phyloP scores from a whole-genome alignment of 805 yeast species.

The Teunomyces tritomae region DNA sequence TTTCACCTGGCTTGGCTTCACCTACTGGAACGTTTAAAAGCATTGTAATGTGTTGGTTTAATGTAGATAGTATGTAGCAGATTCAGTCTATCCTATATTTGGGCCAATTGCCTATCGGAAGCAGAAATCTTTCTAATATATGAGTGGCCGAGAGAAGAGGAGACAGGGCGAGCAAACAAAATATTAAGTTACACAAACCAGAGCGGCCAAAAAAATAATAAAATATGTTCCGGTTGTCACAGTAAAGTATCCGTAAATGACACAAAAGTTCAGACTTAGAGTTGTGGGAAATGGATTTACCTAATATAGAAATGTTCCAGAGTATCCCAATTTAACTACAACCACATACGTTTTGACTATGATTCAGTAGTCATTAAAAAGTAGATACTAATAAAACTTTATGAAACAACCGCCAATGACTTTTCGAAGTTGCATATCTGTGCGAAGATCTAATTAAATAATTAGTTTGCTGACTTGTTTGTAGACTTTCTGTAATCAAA shows the following conservation, averaged over 20 bases:
- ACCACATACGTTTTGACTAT: too few species aligned
- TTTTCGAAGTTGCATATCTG: background rate
- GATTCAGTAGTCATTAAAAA: too few species aligned
- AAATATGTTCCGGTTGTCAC: background rate
- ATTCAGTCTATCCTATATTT: background rate
- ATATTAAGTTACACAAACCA: slow-evolving; percentile 1
- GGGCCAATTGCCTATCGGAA: background rate
- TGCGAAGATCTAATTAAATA: background rate
- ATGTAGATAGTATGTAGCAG: background rate
- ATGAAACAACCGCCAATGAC: background rate
- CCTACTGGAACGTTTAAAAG: slow-evolving; percentile 56
- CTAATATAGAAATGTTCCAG: background rate
- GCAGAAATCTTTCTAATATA: background rate
- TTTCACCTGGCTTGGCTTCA: slow-evolving; percentile 69
- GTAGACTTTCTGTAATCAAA: too few species aligned
- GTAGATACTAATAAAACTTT: background rate
- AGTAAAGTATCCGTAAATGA: background rate
- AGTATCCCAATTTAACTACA: background rate
- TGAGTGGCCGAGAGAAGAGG: slow-evolving; percentile 2
- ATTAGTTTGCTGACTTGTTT: background rate
- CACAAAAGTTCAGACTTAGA: background rate
- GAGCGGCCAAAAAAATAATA: background rate
- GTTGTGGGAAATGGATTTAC: background rate
- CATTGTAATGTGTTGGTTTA: background rate
- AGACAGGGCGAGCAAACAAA: background rate